Evolutionary conservation across 2,329 filamentous ascomycete species (phyloP), one percentile per base, ranked within the genome.

Genomic region (Aquanectria penicillioides): DNA sequence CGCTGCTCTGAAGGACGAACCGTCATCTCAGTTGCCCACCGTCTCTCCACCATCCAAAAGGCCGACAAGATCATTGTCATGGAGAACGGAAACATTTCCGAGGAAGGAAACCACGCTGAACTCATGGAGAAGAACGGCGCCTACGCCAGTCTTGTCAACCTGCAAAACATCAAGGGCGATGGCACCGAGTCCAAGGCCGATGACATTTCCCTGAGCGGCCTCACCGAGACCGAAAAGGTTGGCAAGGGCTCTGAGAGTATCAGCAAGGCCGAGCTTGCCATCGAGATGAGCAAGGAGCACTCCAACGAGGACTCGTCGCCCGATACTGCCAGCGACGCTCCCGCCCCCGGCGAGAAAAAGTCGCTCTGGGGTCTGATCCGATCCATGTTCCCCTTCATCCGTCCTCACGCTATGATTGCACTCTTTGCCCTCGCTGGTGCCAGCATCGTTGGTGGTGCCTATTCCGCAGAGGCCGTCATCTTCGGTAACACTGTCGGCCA

Each of bases 51-150:
- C 3, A 15, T 34, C n/a, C 31, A 15, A 13, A 34, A 34, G n/a
- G 31, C 31, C 13, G 31, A 34, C 18, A 34, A 34, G 10, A 34
- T 34, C 11, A 34, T 34, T 13, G 31, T 34, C 6, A 15, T 34
- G 75, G 75, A 22, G 18, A 13, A 79, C 90, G 67, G 78, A 83
- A 11, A 76, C 82, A 80, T 88, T 4, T 75, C 86, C 9, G 88
- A 90, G 70, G 78, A 86, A 66, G 88, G 88, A 0, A 85, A 80
- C 0, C 87, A 91, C 58, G 77, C 84, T 4, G 80, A 86, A 47
- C 77, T 90, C 2, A 76, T 90, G 50, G 72, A 74, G 2, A 74
- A 84, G 10, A 28, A 33, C 5, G 71, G 75, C 5, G 70, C 85
- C 9, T 88, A 88, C 62, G 77, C 76, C 11, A 75, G 76, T 26